Evolutionary conservation across 2,329 filamentous ascomycete species (phyloP).

Genomic region (Penicillium sp.): DNA sequence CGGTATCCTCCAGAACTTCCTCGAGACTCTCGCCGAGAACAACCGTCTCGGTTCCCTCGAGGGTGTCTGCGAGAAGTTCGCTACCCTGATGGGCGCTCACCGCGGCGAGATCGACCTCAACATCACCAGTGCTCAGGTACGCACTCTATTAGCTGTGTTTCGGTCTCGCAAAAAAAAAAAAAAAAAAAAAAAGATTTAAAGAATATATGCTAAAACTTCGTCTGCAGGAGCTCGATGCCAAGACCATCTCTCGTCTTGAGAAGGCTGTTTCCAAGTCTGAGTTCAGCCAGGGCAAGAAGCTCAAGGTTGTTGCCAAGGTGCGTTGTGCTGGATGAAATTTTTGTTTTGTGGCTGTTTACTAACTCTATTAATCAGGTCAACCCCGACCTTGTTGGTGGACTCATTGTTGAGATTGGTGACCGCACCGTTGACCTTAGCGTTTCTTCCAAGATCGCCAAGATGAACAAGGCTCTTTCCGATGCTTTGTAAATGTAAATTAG

Average conservation of each 20-base stretch:
- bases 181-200: background rate
- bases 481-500: slow-evolving; percentile 71
- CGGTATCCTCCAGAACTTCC: slow-evolving; percentile 90
- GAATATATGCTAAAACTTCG: background rate
- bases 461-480: slow-evolving; percentile 99
- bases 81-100: slow-evolving; percentile 78
- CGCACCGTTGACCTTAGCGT: slow-evolving; percentile 97
- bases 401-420: slow-evolving; percentile 95
- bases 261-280: slow-evolving; percentile 81
- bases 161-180: background rate
- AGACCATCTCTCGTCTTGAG: slow-evolving; percentile 82
- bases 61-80: slow-evolving; percentile 84
- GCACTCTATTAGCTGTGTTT: slow-evolving; percentile 25
- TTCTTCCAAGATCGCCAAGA: slow-evolving; percentile 88
- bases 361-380: slow-evolving; percentile 64
- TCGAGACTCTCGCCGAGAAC: slow-evolving; percentile 87
- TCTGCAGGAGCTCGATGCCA: slow-evolving; percentile 74
- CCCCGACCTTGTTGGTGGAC: slow-evolving; percentile 87
- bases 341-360: background rate
- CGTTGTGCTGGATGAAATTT: slow-evolving; percentile 19
- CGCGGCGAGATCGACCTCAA: slow-evolving; percentile 90
- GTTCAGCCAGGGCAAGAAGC: slow-evolving; percentile 90
- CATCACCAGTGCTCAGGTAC: slow-evolving; percentile 85
- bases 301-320: slow-evolving; percentile 93
- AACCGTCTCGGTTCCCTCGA: slow-evolving; percentile 84